These are phyloP conservation scores for Cryptococcus sp. DNA, from an alignment of 1,284 basidiomycete species.

Conservation along the genomic window DNA sequence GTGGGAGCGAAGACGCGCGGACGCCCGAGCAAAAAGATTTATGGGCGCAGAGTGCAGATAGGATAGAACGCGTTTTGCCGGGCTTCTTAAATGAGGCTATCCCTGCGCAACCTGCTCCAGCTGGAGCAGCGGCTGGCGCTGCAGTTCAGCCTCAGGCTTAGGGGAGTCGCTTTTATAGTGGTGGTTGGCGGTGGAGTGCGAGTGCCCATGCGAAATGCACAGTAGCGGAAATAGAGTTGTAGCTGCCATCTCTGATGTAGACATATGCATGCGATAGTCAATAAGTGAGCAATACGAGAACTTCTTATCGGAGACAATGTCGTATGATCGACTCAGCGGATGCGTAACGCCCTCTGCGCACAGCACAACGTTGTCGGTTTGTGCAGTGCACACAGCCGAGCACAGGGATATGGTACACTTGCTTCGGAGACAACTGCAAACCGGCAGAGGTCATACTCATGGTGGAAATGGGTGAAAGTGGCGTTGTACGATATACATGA, in stretches of 20 bases:
- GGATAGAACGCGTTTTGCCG: slow-evolving; percentile 84
- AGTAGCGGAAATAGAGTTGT: neutral
- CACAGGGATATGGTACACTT: too few species aligned
- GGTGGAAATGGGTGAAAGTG: too few species aligned
- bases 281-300: neutral
- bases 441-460: too few species aligned
- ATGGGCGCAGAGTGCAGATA: slow-evolving; percentile 79
- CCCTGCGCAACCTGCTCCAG: slow-evolving; percentile 1
- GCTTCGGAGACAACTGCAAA: too few species aligned
- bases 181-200: too few species aligned
- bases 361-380: too few species aligned
- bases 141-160: neutral
- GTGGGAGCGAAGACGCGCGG: slow-evolving; percentile 57
- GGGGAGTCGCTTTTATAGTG: neutral
- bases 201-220: too few species aligned
- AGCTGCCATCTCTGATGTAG: slow-evolving; percentile 1
- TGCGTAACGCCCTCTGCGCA: too few species aligned
- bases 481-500: too few species aligned
- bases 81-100: slow-evolving; percentile 70
- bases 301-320: too few species aligned
- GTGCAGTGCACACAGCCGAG: too few species aligned
- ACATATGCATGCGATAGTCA: neutral
- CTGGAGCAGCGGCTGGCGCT: neutral
- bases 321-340: neutral
- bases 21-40: slow-evolving; percentile 70